phyloP scores from a whole-genome alignment of 129 eudicot species.

The Kitagawia praeruptora region DNA sequence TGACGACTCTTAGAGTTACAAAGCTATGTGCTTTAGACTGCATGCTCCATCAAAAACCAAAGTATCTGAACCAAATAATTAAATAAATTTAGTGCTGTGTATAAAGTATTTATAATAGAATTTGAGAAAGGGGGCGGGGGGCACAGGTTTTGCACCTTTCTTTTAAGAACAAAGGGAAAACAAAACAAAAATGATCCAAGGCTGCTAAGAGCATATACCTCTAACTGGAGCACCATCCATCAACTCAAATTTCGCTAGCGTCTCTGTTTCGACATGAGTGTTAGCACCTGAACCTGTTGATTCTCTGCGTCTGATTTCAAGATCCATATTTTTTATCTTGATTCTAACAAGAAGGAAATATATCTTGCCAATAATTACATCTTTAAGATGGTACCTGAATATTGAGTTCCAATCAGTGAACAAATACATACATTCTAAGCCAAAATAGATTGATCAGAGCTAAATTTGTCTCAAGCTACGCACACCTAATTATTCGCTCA shows the following conservation, averaged over 20 bases:
- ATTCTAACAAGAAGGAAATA: slow-evolving; percentile 96
- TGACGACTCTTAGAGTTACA: neutral
- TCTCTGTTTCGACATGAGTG: slow-evolving; percentile 98
- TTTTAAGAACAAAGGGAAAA: neutral
- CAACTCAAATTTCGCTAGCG: slow-evolving; percentile 89
- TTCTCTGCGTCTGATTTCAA: slow-evolving; percentile 93
- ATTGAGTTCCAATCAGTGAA: neutral
- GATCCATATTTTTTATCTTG: slow-evolving; percentile 96
- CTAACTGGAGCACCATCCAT: slow-evolving; percentile 99
- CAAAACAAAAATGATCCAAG: neutral
- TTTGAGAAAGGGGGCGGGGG: neutral
- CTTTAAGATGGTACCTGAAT: slow-evolving; percentile 94
- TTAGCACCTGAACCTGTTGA: slow-evolving; percentile 97
- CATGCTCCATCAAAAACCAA: too few relatives aligned
- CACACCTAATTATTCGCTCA: neutral
- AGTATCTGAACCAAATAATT: too few relatives aligned
- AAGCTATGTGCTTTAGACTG: neutral
- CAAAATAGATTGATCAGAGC: neutral
- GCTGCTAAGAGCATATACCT: slow-evolving; percentile 47
- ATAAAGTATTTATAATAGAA: neutral
- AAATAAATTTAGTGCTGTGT: neutral
- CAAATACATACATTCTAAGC: neutral
- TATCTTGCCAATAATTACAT: slow-evolving; percentile 91
- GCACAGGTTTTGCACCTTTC: neutral
- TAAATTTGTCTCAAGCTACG: neutral